Evolutionary conservation across 805 yeast species (phyloP).

Genomic region (Saccharomycopsis malanga): DNA sequence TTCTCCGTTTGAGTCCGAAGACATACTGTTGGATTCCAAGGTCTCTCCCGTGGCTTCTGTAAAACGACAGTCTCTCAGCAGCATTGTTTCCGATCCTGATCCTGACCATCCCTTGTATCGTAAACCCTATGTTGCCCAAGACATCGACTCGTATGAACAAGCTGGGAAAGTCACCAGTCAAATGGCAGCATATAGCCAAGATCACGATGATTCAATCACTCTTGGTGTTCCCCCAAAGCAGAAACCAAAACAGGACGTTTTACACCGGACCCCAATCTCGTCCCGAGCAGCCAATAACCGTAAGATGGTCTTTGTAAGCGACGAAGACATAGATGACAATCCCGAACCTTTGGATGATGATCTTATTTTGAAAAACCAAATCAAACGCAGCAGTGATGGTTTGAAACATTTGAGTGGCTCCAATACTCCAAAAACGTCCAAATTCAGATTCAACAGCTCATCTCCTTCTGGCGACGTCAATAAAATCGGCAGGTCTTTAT

Average conservation of each 20-base stretch:
- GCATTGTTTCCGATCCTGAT: not conserved
- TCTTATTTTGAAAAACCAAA: not conserved
- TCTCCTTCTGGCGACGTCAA: constrained; percentile 3
- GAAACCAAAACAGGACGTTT: not conserved
- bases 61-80: constrained; percentile 1
- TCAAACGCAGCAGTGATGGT: constrained; percentile 12
- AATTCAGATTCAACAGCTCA: constrained; percentile 22
- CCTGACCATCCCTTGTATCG: not conserved
- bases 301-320: constrained; percentile 18
- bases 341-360: not conserved
- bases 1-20: constrained; percentile 21
- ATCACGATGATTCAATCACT: not conserved
- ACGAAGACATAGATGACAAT: not conserved
- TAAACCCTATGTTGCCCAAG: not conserved
- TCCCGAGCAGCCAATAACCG: constrained; percentile 10
- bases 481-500: constrained; percentile 29
- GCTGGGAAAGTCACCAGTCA: constrained; percentile 5
- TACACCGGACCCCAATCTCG: not conserved
- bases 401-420: constrained; percentile 7
- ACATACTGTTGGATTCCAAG: constrained; percentile 8
- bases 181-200: constrained; percentile 1
- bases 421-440: constrained; percentile 15
- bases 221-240: constrained; percentile 15
- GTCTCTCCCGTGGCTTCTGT: constrained; percentile 7
- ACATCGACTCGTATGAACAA: not conserved